Conservation (phyloP, 768 basidiomycete species). For the Lactifluus piperatus region DNA sequence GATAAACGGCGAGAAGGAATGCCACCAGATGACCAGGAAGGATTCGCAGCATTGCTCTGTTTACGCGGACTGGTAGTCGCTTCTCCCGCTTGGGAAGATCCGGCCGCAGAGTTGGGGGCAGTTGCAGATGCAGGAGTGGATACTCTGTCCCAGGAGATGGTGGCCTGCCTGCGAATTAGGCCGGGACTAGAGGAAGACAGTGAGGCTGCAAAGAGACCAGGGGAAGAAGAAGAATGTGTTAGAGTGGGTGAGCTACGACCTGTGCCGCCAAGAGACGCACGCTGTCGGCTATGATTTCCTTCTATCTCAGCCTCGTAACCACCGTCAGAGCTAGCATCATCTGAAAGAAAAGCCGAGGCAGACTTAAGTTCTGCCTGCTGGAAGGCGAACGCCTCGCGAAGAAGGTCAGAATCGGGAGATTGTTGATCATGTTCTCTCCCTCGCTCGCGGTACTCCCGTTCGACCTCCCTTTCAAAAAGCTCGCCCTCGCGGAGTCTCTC, state of each 20-base stretch:
- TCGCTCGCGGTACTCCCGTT: slow-evolving; percentile 37
- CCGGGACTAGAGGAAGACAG: slow-evolving; percentile 59
- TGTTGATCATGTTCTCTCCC: slow-evolving; percentile 45
- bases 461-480: slow-evolving; percentile 44
- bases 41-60: slow-evolving; percentile 31
- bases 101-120: slow-evolving; percentile 45
- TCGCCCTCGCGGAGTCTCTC: slow-evolving; percentile 76
- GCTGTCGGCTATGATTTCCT: slow-evolving; percentile 55
- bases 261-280: slow-evolving; percentile 53
- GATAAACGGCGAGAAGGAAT: slow-evolving; percentile 73
- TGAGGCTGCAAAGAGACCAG: slow-evolving; percentile 54
- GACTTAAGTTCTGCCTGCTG: slow-evolving; percentile 50
- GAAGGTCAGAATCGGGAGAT: slow-evolving; percentile 26
- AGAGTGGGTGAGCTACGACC: slow-evolving; percentile 33
- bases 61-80: slow-evolving; percentile 56
- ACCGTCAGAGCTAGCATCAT: slow-evolving; percentile 73
- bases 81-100: slow-evolving; percentile 29
- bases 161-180: slow-evolving; percentile 58
- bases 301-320: slow-evolving; percentile 76
- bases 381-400: slow-evolving; percentile 54
- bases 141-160: slow-evolving; percentile 58
- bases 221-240: slow-evolving; percentile 46
- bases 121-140: slow-evolving; percentile 41
- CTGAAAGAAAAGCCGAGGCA: slow-evolving; percentile 46
- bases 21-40: slow-evolving; percentile 22